phyloP scores from a whole-genome alignment of 2,329 filamentous ascomycete genomes.

The Epichloe sp. region DNA sequence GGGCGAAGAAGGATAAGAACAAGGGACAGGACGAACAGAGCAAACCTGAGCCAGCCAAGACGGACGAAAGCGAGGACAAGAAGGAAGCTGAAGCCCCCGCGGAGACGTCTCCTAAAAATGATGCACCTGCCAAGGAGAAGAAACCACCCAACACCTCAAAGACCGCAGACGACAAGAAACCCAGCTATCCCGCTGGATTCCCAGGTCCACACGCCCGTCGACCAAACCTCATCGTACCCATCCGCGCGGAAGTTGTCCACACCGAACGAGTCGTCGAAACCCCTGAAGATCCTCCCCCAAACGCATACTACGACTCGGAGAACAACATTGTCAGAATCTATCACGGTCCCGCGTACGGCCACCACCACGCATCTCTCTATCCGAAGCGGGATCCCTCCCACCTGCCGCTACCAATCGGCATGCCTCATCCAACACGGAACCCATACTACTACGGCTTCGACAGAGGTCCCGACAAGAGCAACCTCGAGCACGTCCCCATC shows the following conservation, averaged over 20 bases:
- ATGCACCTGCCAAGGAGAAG: constrained; percentile 1
- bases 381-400: constrained; percentile 21
- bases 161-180: constrained; percentile 8
- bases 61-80: constrained; percentile 3
- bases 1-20: constrained; percentile 7
- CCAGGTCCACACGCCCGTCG: constrained; percentile 20
- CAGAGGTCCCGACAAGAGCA: constrained; percentile 2
- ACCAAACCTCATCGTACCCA: constrained; percentile 34
- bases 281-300: constrained; percentile 42
- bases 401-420: constrained; percentile 26
- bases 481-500: constrained; percentile 16
- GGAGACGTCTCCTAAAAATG: neutral
- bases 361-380: constrained; percentile 32
- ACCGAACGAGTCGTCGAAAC: constrained; percentile 43
- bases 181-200: constrained; percentile 15
- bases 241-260: constrained; percentile 35
- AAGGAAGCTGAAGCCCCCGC: neutral
- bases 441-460: constrained; percentile 29
- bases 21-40: constrained; percentile 2
- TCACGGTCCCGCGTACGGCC: constrained; percentile 42
- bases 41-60: constrained; percentile 9
- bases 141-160: constrained; percentile 5
- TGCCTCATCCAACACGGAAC: constrained; percentile 29
- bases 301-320: constrained; percentile 43
- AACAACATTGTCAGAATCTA: constrained; percentile 42